These are phyloP conservation scores for Takashimella tepidaria DNA, from an alignment of 1,284 basidiomycete species.

Conservation along the genomic window DNA sequence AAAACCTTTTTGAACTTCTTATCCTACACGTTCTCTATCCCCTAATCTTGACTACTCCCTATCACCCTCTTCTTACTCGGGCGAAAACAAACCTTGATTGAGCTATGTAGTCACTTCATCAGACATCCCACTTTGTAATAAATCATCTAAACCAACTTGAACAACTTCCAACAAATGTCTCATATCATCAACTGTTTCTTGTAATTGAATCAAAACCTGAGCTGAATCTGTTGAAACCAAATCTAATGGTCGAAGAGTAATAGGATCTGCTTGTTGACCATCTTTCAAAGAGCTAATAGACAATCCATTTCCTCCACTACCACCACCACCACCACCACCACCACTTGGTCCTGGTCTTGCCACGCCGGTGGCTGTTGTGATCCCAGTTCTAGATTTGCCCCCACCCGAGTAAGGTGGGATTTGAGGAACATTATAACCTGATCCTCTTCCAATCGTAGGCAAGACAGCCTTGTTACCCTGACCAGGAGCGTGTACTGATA, in stretches of 20 bases:
- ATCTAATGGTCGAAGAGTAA: slow-evolving; percentile 63
- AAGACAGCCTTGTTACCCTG: no score
- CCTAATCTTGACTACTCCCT: no score
- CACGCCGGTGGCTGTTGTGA: no score
- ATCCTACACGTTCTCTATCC: no score
- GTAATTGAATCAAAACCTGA: slow-evolving; percentile 65
- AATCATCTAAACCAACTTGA: slow-evolving; percentile 61
- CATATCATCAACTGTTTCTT: slow-evolving; percentile 71
- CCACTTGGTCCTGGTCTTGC: neutral
- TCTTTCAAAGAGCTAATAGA: no score
- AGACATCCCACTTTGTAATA: slow-evolving; percentile 53
- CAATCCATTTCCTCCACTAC: no score
- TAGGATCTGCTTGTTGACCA: no score
- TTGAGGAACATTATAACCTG: no score
- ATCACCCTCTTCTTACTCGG: no score
- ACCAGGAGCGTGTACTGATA: neutral
- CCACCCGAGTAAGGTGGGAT: neutral
- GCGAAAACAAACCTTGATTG: no score
- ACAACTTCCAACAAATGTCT: slow-evolving; percentile 73
- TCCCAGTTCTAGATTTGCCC: neutral
- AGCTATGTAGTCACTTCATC: slow-evolving; percentile 40
- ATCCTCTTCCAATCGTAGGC: no score
- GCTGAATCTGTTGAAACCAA: slow-evolving; percentile 61
- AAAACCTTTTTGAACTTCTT: no score
- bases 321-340: slow-evolving; percentile 2